Evolutionary conservation across 176 grass and related monocot species (phyloP).

Genomic region (Oryza nivara): DNA sequence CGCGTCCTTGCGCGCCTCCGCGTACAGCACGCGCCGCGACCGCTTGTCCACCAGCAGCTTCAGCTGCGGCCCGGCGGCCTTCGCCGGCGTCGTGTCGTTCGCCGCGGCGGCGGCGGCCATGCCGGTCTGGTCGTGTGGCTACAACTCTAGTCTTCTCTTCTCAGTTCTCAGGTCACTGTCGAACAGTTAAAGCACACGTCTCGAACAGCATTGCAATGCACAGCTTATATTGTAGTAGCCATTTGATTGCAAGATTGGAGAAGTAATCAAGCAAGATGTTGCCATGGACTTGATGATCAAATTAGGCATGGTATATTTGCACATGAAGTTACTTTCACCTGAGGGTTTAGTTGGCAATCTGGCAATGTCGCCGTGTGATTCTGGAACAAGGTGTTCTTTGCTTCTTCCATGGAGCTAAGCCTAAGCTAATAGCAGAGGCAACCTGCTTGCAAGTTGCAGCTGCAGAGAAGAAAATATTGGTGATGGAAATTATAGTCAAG

Average conservation of each 20-base stretch:
- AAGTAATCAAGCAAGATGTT: slow-evolving; percentile 15
- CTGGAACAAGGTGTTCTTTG: slow-evolving; percentile 18
- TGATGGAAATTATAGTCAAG: neutral
- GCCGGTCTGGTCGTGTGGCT: neutral
- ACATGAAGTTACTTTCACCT: slow-evolving; percentile 25
- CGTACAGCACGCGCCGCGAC: slow-evolving; percentile 62
- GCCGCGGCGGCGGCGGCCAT: slow-evolving; percentile 12
- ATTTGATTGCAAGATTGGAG: slow-evolving; percentile 16
- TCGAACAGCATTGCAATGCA: neutral
- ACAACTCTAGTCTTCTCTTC: neutral
- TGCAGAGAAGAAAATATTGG: neutral
- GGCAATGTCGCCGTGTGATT: slow-evolving; percentile 6
- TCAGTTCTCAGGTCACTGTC: neutral
- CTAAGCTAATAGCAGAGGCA: neutral
- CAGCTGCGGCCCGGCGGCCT: slow-evolving; percentile 36
- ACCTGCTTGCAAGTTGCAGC: neutral
- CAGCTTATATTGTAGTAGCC: slow-evolving; percentile 26
- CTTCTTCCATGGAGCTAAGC: slow-evolving; percentile 19
- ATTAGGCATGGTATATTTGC: slow-evolving; percentile 43
- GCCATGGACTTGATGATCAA: neutral
- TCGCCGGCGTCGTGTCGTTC: neutral
- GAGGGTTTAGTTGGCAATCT: neutral
- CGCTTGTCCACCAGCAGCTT: slow-evolving; percentile 71
- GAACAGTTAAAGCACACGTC: neutral
- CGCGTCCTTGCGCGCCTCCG: slow-evolving; percentile 65